A percentile compares a stretch with the other conserved stretches of the same genome.
These are phyloP conservation scores for Chondrostereum purpureum DNA, from an alignment of 1,284 basidiomycete species.

Conservation along the genomic window DNA sequence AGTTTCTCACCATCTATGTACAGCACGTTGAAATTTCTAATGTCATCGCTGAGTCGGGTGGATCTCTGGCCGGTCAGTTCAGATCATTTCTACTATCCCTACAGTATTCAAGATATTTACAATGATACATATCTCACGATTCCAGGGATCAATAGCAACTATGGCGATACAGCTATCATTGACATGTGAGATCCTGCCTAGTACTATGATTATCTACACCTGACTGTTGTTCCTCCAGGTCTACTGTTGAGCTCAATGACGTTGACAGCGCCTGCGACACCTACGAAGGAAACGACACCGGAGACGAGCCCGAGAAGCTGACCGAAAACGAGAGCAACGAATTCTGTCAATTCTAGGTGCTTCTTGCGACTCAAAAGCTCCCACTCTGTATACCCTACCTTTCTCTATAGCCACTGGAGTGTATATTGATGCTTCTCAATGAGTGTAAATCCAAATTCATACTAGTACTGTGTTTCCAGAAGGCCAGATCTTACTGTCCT, in stretches of 20 bases:
- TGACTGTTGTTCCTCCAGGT: neutral
- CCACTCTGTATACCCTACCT: no score
- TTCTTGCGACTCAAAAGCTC: no score
- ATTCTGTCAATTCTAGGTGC: conserved; percentile 4
- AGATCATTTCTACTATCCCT: neutral
- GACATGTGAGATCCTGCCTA: neutral
- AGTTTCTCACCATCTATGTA: neutral
- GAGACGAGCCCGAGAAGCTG: conserved; percentile 5
- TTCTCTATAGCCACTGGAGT: no score
- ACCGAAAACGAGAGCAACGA: conserved; percentile 4
- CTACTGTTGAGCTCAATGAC: conserved; percentile 1
- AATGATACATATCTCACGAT: no score
- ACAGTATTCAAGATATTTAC: neutral
- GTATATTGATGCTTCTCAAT: no score
- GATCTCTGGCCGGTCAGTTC: conserved; percentile 1
- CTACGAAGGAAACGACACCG: conserved; percentile 5
- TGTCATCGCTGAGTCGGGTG: neutral
- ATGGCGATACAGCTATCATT: conserved; percentile 6
- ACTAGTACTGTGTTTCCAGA: no score
- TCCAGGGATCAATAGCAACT: neutral
- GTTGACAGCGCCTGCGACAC: conserved; percentile 5
- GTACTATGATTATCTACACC: neutral
- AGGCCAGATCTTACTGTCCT: no score
- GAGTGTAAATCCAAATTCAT: no score
- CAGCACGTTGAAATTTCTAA: conserved; percentile 2